Base-by-base conservation (phyloP, 2,329 filamentous ascomycete genomes). In the Sporothrix brunneoviolacea region DNA sequence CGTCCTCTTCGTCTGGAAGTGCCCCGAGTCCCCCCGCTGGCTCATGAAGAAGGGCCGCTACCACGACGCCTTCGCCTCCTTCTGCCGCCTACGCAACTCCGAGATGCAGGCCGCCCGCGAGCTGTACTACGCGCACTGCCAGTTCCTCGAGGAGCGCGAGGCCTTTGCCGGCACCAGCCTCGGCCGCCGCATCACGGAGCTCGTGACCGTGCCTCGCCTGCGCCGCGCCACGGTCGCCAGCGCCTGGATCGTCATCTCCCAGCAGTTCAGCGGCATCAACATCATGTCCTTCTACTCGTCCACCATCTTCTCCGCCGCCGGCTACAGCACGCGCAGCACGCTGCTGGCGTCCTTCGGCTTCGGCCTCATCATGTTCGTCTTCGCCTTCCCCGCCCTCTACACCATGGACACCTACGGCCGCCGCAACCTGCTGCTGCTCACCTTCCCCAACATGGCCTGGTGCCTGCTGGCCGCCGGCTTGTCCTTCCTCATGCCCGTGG, bases 371-470 rank as follows among this genome's bases (percentile, higher is more conserved):
- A 83, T 82, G 61, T 84, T 83, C 62, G 48, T 83, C 16, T 84
- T 84, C 54, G 79, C 82, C n/a, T 81, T 77, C 65, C 82, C 81
- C 0, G 81, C 82, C 2, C 69, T 84, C 52, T 82, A 75, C 70
- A 83, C 44, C 3, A 84, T 85, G 47, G 82, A 85, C 58, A 84
- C 80, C 0, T 84, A 77, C 58, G 82, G 82, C 8, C 78, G 82
- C 19, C 75, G 82, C 19, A 70, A 74, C 18, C 67, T 86, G 12
- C 70, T 84, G 5, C 68, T 85, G 4, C 79, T 82, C 58, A 85
- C 82, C 4, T 84, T 85, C 60, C 82, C 82, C 1, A 74, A 82
- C 55, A 84, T 84, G 80, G 72, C 76, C 3, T 77, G 77, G 75
- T 77, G 75, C 5, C 64, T 83, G 5, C 67, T 82, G 2, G 75